phyloP scores from a whole-genome alignment of 106 monocot species.

The Acanthochlamys bracteata region DNA sequence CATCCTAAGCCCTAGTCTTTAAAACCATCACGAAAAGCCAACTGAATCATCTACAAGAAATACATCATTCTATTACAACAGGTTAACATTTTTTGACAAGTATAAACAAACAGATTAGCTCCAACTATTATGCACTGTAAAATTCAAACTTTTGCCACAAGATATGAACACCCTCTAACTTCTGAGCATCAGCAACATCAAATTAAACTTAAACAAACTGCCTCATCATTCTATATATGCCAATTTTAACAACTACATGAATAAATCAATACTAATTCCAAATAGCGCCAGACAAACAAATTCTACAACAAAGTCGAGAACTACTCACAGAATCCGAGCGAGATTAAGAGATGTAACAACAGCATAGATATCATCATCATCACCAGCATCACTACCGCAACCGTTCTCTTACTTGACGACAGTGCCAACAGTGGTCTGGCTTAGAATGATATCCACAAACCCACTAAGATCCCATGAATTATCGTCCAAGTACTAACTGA shows the following conservation, averaged over 20 bases:
- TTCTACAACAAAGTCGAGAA: background rate
- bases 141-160: too few relatives aligned
- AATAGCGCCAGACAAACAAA: background rate
- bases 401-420: conserved; percentile 56
- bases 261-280: background rate
- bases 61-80: too few relatives aligned
- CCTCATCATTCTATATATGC: too few relatives aligned
- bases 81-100: too few relatives aligned
- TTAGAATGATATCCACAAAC: conserved; percentile 83
- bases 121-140: too few relatives aligned
- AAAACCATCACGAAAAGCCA: too few relatives aligned
- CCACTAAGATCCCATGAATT: conserved; percentile 70
- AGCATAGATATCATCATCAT: conserved; percentile 51
- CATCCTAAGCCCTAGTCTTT: too few relatives aligned
- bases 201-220: too few relatives aligned
- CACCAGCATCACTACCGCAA: conserved; percentile 7
- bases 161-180: too few relatives aligned
- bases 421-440: conserved; percentile 86
- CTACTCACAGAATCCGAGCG: conserved; percentile 51
- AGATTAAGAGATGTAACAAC: conserved; percentile 75
- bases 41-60: too few relatives aligned
- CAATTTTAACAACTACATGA: background rate
- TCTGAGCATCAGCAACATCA: too few relatives aligned
- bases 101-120: too few relatives aligned
- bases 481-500: conserved; percentile 57